Evolutionary conservation across 352 stramenopile species (phyloP).

Genomic region (Phytophthora gonapodyides): DNA sequence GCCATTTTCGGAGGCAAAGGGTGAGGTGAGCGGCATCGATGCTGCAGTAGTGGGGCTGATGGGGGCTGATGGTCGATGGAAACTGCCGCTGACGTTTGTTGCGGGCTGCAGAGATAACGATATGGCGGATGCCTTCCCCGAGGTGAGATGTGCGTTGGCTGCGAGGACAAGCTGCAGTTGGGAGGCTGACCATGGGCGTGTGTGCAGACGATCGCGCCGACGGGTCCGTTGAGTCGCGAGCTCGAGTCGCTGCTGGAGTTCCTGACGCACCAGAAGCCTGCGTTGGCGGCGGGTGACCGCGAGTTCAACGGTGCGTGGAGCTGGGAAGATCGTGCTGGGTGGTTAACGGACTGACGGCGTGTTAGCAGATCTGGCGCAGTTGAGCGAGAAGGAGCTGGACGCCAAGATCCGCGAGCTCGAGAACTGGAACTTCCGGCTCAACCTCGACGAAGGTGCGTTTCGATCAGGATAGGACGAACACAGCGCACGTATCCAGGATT

Average conservation of each 20-base stretch:
- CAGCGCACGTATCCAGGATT: not conserved
- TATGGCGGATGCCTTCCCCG: conserved; percentile 32
- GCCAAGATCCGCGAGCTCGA: conserved; percentile 75
- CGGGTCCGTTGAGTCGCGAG: conserved; percentile 53
- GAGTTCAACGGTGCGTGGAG: conserved; percentile 44
- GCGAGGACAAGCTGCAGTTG: not conserved
- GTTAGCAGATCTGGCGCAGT: conserved; percentile 44
- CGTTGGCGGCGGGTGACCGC: conserved; percentile 33
- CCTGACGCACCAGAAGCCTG: conserved; percentile 51
- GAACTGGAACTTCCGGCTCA: conserved; percentile 84
- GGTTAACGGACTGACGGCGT: not conserved
- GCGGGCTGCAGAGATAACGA: not conserved
- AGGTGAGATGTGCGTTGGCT: conserved; percentile 20
- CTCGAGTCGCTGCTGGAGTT: conserved; percentile 65
- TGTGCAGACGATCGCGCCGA: conserved; percentile 57
- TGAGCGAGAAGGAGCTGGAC: conserved; percentile 74
- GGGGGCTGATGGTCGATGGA: not conserved
- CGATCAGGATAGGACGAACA: not conserved
- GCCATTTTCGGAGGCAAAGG: not conserved
- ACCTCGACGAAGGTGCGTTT: conserved; percentile 72
- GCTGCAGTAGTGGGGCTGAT: no score
- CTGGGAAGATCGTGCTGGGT: not conserved
- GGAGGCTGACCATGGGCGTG: not conserved
- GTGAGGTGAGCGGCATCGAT: not conserved
- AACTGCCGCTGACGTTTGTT: not conserved